A percentile compares a stretch with the other conserved stretches of the same genome.
These are phyloP conservation scores for Globisporangium echinulatum DNA, from an alignment of 352 stramenopile species.

Conservation along the genomic window DNA sequence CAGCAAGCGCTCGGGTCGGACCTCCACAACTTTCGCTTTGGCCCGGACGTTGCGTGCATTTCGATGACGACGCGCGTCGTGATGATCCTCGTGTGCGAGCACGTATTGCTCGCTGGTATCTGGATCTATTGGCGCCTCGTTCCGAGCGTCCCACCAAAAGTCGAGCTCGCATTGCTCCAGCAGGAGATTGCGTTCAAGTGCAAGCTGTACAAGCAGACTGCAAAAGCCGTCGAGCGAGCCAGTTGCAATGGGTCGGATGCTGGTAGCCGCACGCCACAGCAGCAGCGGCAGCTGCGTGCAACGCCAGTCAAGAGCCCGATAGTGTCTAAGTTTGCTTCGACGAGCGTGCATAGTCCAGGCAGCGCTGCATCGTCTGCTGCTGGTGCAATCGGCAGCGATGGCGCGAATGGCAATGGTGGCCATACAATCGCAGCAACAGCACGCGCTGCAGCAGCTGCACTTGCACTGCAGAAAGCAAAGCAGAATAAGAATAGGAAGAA, in stretches of 20 bases:
- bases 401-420: neutral
- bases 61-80: conserved; percentile 70
- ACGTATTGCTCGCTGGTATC: conserved; percentile 46
- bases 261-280: neutral
- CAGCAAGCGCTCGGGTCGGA: conserved; percentile 44
- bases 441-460: neutral
- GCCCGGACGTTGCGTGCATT: conserved; percentile 70
- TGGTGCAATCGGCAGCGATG: neutral
- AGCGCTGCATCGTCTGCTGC: neutral
- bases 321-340: conserved; percentile 19
- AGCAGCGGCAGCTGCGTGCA: conserved; percentile 2
- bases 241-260: conserved; percentile 2
- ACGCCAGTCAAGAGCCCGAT: neutral
- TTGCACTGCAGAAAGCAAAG: conserved; percentile 5
- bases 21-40: conserved; percentile 62
- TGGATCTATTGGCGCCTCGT: conserved; percentile 69
- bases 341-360: neutral
- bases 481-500: conserved; percentile 9
- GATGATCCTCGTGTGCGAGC: conserved; percentile 74
- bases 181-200: conserved; percentile 76
- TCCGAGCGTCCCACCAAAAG: conserved; percentile 44
- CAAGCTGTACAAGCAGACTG: conserved; percentile 47
- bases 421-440: conserved; percentile 12
- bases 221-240: conserved; percentile 11
- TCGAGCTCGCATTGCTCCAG: conserved; percentile 60